Evolutionary conservation across 768 basidiomycete species (phyloP).

Genomic region (Myochromella boudieri): DNA sequence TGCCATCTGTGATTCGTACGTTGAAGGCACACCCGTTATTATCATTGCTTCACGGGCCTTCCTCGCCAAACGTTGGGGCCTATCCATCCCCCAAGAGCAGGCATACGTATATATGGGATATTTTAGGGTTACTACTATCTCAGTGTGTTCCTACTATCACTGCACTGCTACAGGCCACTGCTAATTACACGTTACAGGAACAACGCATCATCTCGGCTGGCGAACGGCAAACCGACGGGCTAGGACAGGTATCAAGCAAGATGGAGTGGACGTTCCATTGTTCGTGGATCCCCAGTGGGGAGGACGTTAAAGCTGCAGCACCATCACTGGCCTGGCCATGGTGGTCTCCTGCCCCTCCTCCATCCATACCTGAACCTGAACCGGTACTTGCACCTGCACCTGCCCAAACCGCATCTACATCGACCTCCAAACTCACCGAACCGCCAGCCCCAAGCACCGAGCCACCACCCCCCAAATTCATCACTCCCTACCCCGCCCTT

Average conservation of each 20-base stretch:
- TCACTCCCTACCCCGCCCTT: neutral
- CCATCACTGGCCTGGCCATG: constrained; percentile 18
- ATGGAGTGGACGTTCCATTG: constrained; percentile 48
- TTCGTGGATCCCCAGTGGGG: constrained; percentile 51
- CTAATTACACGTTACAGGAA: neutral
- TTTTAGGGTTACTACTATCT: constrained; percentile 40
- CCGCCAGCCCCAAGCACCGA: no score
- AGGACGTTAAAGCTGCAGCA: constrained; percentile 30
- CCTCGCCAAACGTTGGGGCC: constrained; percentile 25
- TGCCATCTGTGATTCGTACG: constrained; percentile 39
- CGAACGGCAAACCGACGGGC: neutral
- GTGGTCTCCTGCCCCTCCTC: constrained; percentile 22
- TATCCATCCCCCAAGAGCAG: constrained; percentile 35
- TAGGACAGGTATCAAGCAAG: constrained; percentile 23
- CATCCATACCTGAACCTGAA: neutral
- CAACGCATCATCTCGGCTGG: neutral
- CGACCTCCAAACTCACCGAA: no score
- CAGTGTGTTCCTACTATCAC: constrained; percentile 24
- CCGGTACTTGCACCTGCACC: no score
- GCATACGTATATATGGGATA: constrained; percentile 46
- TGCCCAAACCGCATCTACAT: no score
- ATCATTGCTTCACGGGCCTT: constrained; percentile 36
- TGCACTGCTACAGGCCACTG: neutral
- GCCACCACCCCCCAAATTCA: neutral
- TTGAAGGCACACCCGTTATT: constrained; percentile 36